Evolutionary conservation across 495 filamentous ascomycete species (phyloP), one percentile per base, ranked within the genome.

Genomic region (Hyphodiscus hymeniophilus): DNA sequence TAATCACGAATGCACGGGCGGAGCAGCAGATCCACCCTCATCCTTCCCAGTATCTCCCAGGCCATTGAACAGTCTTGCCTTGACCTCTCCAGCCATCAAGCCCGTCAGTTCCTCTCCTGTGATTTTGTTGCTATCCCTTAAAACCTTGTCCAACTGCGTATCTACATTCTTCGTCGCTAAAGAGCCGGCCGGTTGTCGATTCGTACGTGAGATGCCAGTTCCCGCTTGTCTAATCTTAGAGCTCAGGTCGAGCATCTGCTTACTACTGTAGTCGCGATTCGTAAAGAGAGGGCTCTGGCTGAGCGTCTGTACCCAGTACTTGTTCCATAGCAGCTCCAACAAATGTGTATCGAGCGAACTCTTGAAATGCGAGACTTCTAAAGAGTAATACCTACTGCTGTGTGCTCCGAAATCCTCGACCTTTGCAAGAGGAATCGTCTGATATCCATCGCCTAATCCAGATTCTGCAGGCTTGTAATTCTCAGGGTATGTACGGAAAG

Each of bases 301-400:
- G n/a, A 99, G 77, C 20, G 94, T 99, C 48, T 89, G 82, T 20
- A 97, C 91, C 94, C 94, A 99, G 69, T 99, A 99, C 63, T 99
- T 99, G 65, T 95, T 96, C 94, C 94, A 99, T 43, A 99, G 73
- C 35, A 87, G 74, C 53, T 90, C 88, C 5, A 99, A 70, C 23
- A 97, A 71, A 51, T 86, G 80, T 1, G 79, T 73, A 62, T 99
- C 94, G 24, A 99, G 81, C 3, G 84, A 82, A 46, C 82, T 88
- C 72, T 95, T 95, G 72, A 88, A 99, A 68, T 92, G 86, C 24
- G 86, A 85, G 7, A 97, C 85, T 42, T 92, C 86, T 4, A 99
- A 80, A 0, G 81, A 66, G 63, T 99, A 99, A 65, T 99, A 99
- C 31, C 81, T 77, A 56, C 77, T 85, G 3, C 80, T 81, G 63